Evolutionary conservation across 495 filamentous ascomycete species (phyloP), one percentile per base, ranked within the genome.

Genomic region (Aspergillus sparsus): DNA sequence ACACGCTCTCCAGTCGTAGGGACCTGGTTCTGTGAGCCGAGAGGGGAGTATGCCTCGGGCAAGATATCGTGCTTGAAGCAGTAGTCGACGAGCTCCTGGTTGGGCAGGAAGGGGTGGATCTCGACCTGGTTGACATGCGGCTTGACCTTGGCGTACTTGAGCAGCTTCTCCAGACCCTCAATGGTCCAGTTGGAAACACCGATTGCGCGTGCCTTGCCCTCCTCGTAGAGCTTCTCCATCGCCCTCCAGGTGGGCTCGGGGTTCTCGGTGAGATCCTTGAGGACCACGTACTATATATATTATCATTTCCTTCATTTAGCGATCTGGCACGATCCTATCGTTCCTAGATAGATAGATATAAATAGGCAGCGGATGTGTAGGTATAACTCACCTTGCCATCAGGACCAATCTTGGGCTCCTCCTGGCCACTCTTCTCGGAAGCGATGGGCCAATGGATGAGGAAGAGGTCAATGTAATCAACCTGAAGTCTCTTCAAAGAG

Each of bases 81-180:
- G 78, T 85, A 91, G 18, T 81, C 67, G 7, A 96, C 58, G 55
- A 96, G 77, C 52, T 80, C 77, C 7, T 74, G 71, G 75, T 89
- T 92, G 75, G 94, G 92, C 55, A 97, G 81, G 77, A 96, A 96
- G n/a, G 91, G 89, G 73, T 96, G 90, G 68, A 87, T 92, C 73
- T 97, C 92, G 66, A 96, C 88, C 80, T 96, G 91, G 81, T 97
- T 97, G 72, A 92, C 80, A 18, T 81, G 86, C 0, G 92, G 92
- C 53, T 76, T 70, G 46, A 86, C 69, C 63, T 81, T 87, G 57
- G 89, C 87, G 18, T 83, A 89, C 66, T 84, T 77, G 36, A 91
- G 70, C 57, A 89, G 83, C 41, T 84, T 75, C 74, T 92, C 83
- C 27, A 96, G 80, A 65, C 92, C 82, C 50, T 80, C 72, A 44